phyloP scores from a whole-genome alignment of 129 eudicot species.

The Pittosporum tobira region DNA sequence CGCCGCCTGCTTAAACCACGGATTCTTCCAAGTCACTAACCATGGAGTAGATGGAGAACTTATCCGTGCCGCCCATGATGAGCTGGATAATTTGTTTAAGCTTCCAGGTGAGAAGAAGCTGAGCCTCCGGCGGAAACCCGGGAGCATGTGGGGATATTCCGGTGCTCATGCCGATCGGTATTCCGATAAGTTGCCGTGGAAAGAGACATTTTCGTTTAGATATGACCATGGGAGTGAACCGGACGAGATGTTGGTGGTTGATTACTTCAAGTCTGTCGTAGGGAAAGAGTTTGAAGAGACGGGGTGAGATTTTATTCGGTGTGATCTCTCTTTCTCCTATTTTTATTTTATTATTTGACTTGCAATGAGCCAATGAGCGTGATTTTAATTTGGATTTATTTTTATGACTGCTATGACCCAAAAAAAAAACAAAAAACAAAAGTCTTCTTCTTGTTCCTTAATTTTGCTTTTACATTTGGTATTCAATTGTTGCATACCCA shows the following conservation, averaged over 20 bases:
- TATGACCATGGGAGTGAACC: constrained; percentile 2
- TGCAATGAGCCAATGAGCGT: too few relatives aligned
- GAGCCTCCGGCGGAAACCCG: constrained; percentile 12
- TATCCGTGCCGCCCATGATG: constrained; percentile 9
- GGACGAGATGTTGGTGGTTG: constrained; percentile 5
- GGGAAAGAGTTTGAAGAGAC: constrained; percentile 25
- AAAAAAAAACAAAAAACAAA: too few relatives aligned
- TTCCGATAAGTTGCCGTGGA: constrained; percentile 29
- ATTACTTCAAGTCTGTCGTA: constrained; percentile 16
- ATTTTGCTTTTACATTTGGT: too few relatives aligned
- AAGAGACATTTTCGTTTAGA: constrained; percentile 29
- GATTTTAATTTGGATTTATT: too few relatives aligned
- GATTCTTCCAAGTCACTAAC: constrained; percentile 34
- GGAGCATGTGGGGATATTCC: constrained; percentile 21
- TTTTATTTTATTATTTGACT: too few relatives aligned
- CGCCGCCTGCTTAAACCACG: constrained; percentile 22
- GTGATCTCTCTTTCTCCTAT: too few relatives aligned
- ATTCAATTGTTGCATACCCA: too few relatives aligned
- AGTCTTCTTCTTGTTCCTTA: too few relatives aligned
- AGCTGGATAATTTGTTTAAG: constrained; percentile 22
- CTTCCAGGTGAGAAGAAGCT: constrained; percentile 19
- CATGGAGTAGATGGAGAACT: constrained; percentile 24
- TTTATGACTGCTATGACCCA: too few relatives aligned
- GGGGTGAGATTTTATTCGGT: constrained; percentile 27
- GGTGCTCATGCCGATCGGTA: constrained; percentile 31